Conservation (phyloP, 768 basidiomycete species). For the Tricholoma saponaceum region DNA sequence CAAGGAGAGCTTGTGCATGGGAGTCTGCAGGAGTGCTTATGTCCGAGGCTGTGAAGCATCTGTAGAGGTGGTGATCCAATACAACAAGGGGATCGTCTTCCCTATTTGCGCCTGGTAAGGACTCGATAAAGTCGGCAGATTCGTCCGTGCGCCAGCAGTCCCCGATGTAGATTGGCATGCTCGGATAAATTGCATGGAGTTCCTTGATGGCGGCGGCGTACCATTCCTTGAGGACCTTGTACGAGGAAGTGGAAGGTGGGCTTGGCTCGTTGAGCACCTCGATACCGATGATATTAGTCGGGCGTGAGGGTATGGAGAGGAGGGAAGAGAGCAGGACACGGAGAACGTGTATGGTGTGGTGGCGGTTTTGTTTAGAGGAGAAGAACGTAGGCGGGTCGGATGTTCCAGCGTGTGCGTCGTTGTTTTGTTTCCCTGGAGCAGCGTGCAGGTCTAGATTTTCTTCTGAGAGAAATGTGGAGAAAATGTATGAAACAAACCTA, state of each 20-base stretch:
- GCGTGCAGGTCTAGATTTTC: conserved; percentile 69
- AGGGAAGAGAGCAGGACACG: conserved; percentile 34
- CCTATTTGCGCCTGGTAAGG: conserved; percentile 7
- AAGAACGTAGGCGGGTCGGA: conserved; percentile 52
- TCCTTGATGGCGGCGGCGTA: conserved; percentile 53
- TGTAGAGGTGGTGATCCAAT: conserved; percentile 81
- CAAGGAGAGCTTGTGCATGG: conserved; percentile 52
- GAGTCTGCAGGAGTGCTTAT: conserved; percentile 44
- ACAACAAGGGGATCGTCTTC: conserved; percentile 37
- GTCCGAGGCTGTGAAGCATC: conserved; percentile 70
- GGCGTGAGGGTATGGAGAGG: conserved; percentile 29
- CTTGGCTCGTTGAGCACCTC: conserved; percentile 59
- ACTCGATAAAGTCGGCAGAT: conserved; percentile 53
- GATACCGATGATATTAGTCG: conserved; percentile 54
- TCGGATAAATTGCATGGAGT: conserved; percentile 45
- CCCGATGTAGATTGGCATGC: conserved; percentile 66
- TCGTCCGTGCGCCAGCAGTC: conserved; percentile 73
- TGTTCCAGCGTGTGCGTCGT: conserved; percentile 62
- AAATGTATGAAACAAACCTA: conserved; percentile 41
- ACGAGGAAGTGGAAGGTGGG: conserved; percentile 40
- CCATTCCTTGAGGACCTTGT: conserved; percentile 49
- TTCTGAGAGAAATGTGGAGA: not conserved
- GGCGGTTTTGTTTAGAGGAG: conserved; percentile 35
- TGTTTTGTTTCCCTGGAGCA: conserved; percentile 73
- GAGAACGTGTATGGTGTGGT: conserved; percentile 46